Percentiles rank a stretch among this genome's conserved stretches.
Evolutionary conservation across 164 flowering plant genomes (phyloP).

Genomic region (Dillenia suffruticosa): DNA sequence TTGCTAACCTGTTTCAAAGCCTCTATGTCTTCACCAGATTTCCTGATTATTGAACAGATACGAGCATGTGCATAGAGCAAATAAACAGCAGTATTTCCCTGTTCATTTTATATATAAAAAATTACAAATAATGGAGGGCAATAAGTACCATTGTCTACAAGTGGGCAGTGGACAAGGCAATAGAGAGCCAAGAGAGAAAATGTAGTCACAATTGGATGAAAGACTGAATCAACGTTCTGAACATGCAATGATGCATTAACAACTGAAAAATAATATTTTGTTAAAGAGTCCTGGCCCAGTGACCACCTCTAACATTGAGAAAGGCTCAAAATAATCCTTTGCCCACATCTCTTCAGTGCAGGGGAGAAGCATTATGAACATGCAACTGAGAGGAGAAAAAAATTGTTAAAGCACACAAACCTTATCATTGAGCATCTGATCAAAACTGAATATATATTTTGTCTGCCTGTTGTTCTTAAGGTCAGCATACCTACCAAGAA

Average conservation of each 20-base stretch:
- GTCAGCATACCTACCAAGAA: constrained; percentile 76
- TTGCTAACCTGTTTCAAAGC: constrained; percentile 66
- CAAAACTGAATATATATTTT: constrained; percentile 87
- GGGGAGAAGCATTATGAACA: no score
- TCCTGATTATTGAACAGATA: constrained; percentile 92
- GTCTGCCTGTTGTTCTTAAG: constrained; percentile 92
- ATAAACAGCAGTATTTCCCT: constrained; percentile 99
- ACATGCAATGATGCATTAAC: not conserved
- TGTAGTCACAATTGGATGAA: not conserved
- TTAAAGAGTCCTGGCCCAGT: no score
- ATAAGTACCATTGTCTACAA: not conserved
- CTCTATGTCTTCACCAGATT: constrained; percentile 83
- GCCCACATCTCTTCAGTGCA: no score
- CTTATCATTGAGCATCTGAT: constrained; percentile 96
- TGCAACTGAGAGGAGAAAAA: no score
- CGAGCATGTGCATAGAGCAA: constrained; percentile 97
- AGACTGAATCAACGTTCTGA: not conserved
- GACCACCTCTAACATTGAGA: no score
- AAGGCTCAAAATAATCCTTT: no score
- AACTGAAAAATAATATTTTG: no score
- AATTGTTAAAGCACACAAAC: constrained; percentile 20
- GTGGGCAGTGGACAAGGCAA: not conserved
- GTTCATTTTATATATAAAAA: constrained; percentile 17
- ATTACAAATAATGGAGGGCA: not conserved
- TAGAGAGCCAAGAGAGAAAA: not conserved